Percentiles rank a stretch among this genome's conserved stretches.
Conservation (phyloP, 2,329 filamentous ascomycete species). For the Exserohilum turcica region DNA sequence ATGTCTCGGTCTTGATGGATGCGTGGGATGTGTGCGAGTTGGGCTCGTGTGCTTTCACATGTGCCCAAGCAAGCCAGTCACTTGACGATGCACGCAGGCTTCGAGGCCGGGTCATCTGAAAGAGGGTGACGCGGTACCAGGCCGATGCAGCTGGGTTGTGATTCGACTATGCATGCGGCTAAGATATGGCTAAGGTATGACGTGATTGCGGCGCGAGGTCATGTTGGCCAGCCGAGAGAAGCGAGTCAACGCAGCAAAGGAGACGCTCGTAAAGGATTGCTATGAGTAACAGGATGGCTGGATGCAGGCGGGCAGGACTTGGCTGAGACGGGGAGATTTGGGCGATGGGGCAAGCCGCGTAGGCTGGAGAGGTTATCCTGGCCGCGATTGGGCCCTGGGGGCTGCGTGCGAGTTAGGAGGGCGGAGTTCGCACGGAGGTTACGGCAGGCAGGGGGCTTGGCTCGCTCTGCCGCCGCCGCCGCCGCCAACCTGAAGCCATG, state of each 20-base stretch:
- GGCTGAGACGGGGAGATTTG: background rate
- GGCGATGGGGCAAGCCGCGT: conserved; percentile 4
- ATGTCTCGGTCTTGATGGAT: conserved; percentile 10
- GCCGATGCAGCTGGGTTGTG: conserved; percentile 2
- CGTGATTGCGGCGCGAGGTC: conserved; percentile 8
- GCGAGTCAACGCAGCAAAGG: background rate
- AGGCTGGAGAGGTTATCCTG: conserved; percentile 8
- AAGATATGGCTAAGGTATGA: conserved; percentile 14
- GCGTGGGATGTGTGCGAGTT: background rate
- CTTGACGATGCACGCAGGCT: conserved; percentile 8
- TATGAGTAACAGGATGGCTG: background rate
- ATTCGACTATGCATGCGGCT: conserved; percentile 13
- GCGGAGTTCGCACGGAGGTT: conserved; percentile 8
- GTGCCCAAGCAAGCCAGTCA: conserved; percentile 10
- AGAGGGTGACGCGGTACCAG: conserved; percentile 1
- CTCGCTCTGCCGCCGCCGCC: background rate
- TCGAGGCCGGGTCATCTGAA: conserved; percentile 2
- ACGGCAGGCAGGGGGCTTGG: conserved; percentile 21
- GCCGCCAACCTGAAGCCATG: conserved; percentile 6
- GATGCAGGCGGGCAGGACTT: background rate
- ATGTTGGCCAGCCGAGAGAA: background rate
- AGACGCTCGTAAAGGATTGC: background rate
- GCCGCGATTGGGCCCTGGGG: conserved; percentile 16
- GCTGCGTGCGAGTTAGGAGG: conserved; percentile 1
- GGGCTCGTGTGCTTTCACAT: background rate